Conservation (phyloP, 192 early-diverging fungal species). For the Coemansia erecta region DNA sequence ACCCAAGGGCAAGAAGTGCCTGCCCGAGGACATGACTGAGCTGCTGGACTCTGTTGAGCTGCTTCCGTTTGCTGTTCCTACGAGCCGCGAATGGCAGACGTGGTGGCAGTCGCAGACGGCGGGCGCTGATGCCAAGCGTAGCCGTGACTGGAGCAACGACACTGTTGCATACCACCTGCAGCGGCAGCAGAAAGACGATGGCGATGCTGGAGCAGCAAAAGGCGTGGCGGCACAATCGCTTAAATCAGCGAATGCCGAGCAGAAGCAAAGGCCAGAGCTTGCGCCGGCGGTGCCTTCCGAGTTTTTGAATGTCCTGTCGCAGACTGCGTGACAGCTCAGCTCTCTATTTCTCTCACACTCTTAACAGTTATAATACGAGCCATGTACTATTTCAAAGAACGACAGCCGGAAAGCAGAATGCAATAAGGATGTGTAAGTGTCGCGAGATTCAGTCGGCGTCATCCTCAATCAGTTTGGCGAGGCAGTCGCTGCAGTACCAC, state of each 20-base stretch:
- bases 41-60: constrained; percentile 56
- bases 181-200: too few relatives aligned
- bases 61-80: constrained; percentile 63
- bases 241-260: constrained; percentile 1
- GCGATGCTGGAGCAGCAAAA: constrained; percentile 1
- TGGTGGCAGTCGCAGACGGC: constrained; percentile 40
- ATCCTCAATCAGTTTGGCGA: constrained; percentile 42
- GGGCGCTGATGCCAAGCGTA: constrained; percentile 7
- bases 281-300: constrained; percentile 42
- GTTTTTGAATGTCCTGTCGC: constrained; percentile 37
- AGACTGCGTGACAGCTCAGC: constrained; percentile 11
- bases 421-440: not conserved
- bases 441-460: constrained; percentile 16
- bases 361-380: not conserved
- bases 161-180: constrained; percentile 22
- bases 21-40: constrained; percentile 52
- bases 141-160: constrained; percentile 50
- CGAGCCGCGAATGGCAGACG: constrained; percentile 50
- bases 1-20: constrained; percentile 52
- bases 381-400: not conserved
- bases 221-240: too few relatives aligned
- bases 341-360: not conserved
- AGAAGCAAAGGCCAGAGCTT: constrained; percentile 24
- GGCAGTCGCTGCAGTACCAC: constrained; percentile 57
- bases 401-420: too few relatives aligned